A percentile compares a stretch with the other conserved stretches of the same genome.
Evolutionary conservation across 129 eudicot genomes (phyloP).

Genomic region (Tagetes erecta): DNA sequence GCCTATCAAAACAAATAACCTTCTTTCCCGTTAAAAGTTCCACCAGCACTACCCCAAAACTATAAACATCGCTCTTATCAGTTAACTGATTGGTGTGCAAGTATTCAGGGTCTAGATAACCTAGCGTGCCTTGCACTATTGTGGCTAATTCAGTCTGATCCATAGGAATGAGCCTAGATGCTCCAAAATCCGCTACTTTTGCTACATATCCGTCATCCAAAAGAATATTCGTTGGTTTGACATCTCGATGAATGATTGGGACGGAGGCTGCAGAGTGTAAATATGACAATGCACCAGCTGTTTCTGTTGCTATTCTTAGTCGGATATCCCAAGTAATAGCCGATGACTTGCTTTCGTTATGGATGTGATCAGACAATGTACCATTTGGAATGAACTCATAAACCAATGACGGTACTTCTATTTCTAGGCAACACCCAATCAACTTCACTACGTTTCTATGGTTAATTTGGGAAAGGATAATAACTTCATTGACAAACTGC

Average conservation of each 20-base stretch:
- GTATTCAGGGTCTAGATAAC: background rate
- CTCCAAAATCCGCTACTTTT: slow-evolving; percentile 9
- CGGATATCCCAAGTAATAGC: background rate
- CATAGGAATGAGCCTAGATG: background rate
- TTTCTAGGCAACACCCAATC: slow-evolving; percentile 1
- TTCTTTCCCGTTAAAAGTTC: slow-evolving; percentile 7
- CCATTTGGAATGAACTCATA: slow-evolving; percentile 4
- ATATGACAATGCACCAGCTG: background rate
- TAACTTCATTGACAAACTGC: slow-evolving; percentile 59
- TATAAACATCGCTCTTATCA: slow-evolving; percentile 3
- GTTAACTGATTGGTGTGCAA: background rate
- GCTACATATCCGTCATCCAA: background rate
- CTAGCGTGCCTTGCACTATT: slow-evolving; percentile 6
- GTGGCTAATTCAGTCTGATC: slow-evolving; percentile 2
- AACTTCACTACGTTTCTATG: background rate
- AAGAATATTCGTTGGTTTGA: slow-evolving; percentile 13
- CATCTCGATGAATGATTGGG: slow-evolving; percentile 3
- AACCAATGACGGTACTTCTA: background rate
- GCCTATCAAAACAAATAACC: background rate
- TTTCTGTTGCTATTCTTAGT: slow-evolving; percentile 1
- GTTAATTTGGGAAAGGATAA: background rate
- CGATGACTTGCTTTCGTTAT: background rate
- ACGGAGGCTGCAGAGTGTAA: background rate
- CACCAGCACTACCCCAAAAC: background rate
- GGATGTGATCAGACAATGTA: slow-evolving; percentile 2